Base-by-base conservation (phyloP, 2,329 filamentous ascomycete species). In the Cadophora malorum region DNA sequence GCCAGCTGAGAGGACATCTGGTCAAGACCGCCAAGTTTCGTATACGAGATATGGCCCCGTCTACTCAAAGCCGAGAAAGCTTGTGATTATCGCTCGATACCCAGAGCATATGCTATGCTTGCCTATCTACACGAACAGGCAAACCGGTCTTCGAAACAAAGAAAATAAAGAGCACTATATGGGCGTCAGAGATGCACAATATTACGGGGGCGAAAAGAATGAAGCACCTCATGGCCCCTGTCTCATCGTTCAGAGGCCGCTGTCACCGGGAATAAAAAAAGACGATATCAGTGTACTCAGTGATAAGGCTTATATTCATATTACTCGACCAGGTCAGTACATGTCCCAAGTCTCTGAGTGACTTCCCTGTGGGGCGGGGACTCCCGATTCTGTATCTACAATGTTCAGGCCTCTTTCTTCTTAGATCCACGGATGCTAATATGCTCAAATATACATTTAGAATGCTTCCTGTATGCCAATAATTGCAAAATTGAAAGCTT, bases 161-260 rank as follows among this genome's bases (percentile, higher is more conserved):
- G 12, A 23, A 28, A 23, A 33, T 10, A 50, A 35, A 35, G 19
- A 21, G 14, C 35, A 63, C 10, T 50, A 33, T 25, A 25, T 63
- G 23, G 60, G 60, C 4, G 52, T 63, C 28, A 47, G 60, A 35
- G 60, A 63, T 25, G 31, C 9, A 38, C 12, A 41, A 38, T 14
- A 58, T n/a, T 58, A n/a, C 16, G 9, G n/a, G 1, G 31, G 31
- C 16, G 25, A 16, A 12, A 23, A 28, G 14, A n/a, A 35, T 23
- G 55, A 58, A 14, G 23, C 55, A 21, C n/a, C 19, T 14, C 28
- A 58, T 38, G 50, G 50, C 23, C 28, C 55, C 8, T n/a, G 4
- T 35, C 53, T 56, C 6, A 33, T n/a, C 21, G 53, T 33, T 8
- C 25, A 35, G 25, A 12, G 25, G 6, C n/a, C 49, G 3, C 28